Evolutionary conservation across 805 yeast species (phyloP).

Genomic region (Metschnikowia cubensis): DNA sequence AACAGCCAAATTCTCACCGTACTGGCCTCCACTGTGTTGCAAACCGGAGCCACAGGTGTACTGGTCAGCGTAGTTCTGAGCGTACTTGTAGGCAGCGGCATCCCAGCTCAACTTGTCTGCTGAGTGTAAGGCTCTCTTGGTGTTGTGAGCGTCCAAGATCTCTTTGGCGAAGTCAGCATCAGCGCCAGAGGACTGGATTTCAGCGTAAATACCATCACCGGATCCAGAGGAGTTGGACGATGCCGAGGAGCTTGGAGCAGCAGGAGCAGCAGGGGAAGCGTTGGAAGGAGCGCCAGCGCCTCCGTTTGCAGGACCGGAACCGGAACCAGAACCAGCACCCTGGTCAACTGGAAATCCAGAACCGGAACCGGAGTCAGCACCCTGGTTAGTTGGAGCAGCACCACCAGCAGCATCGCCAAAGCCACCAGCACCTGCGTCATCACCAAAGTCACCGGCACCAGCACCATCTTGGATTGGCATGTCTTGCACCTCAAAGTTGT

Average conservation of each 20-base stretch:
- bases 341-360: background rate
- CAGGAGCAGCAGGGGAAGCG: background rate
- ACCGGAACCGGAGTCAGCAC: too few species aligned
- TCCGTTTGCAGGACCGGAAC: background rate
- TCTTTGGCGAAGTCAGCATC: constrained; percentile 35
- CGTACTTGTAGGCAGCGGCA: constrained; percentile 46
- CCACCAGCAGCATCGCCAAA: background rate
- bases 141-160: constrained; percentile 59
- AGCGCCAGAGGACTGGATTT: constrained; percentile 15
- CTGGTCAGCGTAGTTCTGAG: constrained; percentile 41
- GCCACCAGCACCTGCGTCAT: background rate
- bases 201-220: constrained; percentile 18
- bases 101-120: constrained; percentile 50
- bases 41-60: constrained; percentile 43
- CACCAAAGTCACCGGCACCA: background rate
- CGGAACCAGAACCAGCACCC: background rate
- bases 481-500: too few species aligned
- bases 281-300: background rate
- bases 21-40: constrained; percentile 16
- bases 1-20: constrained; percentile 29
- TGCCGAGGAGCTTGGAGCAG: background rate
- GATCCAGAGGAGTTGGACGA: background rate
- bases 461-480: background rate
- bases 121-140: constrained; percentile 15
- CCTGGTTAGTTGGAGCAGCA: background rate